Evolutionary conservation across 2,329 filamentous ascomycete genomes (phyloP), one percentile per base, ranked within the genome.

Genomic region (Clathrospora elynae): DNA sequence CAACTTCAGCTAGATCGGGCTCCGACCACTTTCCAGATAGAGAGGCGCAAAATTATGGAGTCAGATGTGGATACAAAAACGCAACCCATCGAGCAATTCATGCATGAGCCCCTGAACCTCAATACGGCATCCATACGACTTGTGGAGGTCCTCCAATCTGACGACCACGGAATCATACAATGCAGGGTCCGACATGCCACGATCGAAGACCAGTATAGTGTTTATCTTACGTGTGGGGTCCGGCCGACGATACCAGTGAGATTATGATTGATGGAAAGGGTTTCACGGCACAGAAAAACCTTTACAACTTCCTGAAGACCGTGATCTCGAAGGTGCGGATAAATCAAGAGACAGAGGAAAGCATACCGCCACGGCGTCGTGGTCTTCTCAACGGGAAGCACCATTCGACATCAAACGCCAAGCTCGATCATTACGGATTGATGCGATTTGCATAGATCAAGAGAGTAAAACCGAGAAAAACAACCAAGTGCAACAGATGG

Each of bases 371-470:
- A n/a, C n/a, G n/a, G n/a, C n/a, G n/a, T n/a, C n/a, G n/a, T n/a
- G n/a, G n/a, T n/a, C n/a, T n/a, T n/a, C n/a, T n/a, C 20, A 23
- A 23, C 20, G 6, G 6, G 20, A 23, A 23, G 20, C 10, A 6
- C 20, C 20, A 23, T 23, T 23, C 10, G 10, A 23, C 20, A 6
- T 23, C 20, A 10, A 23, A 10, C 20, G 20, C 20, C 6, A 6
- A 6, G 10, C 20, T 10, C 6, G 6, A 6, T 6, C 20, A 23
- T 23, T 62, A 5, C 62, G 61, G 61, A 51, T 61, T 23, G 61
- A 64, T 46, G 53, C 55, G 5, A 47, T 62, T 10, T 64, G 54
- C 11, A 58, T 64, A 16, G 45, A 62, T 20, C 61, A 64, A 43
- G 28, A 19, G 3, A 48, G 56, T 30, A 33, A 42, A 4, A 14